These are phyloP conservation scores for Wickerhamomyces sp. DNA, from an alignment of 1,139 yeast species.

Conservation along the genomic window DNA sequence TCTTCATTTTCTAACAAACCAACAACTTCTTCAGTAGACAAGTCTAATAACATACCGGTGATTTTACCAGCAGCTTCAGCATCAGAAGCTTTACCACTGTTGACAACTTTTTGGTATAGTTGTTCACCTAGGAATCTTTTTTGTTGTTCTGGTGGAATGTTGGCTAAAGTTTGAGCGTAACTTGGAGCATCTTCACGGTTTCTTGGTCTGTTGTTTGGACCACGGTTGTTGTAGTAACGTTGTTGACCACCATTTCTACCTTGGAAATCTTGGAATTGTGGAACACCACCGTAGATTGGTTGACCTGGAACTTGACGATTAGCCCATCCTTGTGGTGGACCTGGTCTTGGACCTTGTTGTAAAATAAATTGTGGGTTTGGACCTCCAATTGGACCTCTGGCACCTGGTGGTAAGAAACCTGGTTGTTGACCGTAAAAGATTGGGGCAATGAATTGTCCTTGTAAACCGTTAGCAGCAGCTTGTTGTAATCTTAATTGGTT, in stretches of 20 bases:
- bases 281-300: conserved; percentile 84
- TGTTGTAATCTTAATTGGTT: conserved; percentile 98
- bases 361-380: conserved; percentile 88
- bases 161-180: conserved; percentile 49
- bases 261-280: conserved; percentile 68
- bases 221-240: conserved; percentile 19
- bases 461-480: conserved; percentile 76
- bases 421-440: conserved; percentile 88
- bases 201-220: conserved; percentile 28
- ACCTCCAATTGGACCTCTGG: conserved; percentile 85
- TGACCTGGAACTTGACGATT: conserved; percentile 67
- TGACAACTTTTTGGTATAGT: conserved; percentile 88
- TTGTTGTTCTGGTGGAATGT: conserved; percentile 81
- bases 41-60: conserved; percentile 98
- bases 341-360: conserved; percentile 57
- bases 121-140: conserved; percentile 98
- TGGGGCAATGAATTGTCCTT: conserved; percentile 95
- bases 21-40: conserved; percentile 89
- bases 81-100: conserved; percentile 82
- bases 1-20: conserved; percentile 87
- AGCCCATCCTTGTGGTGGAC: conserved; percentile 67
- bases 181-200: conserved; percentile 24
- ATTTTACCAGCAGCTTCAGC: conserved; percentile 98
- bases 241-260: conserved; percentile 32
- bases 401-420: conserved; percentile 74